These are phyloP conservation scores for Lipomyces chichibuensis DNA, from an alignment of 805 yeast genomes.

Conservation along the genomic window DNA sequence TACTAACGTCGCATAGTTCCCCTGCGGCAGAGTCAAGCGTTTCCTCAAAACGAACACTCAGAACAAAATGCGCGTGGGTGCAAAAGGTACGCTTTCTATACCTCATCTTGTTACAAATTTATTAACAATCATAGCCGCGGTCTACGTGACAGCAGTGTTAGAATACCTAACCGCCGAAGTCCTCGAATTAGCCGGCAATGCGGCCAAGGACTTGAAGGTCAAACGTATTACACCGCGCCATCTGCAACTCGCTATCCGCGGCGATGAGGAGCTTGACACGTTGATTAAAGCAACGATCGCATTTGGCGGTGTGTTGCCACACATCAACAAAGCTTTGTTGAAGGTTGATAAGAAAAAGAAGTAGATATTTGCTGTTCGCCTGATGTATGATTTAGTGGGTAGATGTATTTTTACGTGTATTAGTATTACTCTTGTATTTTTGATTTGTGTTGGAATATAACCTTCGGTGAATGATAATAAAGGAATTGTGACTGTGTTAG, in stretches of 20 bases:
- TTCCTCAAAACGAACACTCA: conserved; percentile 89
- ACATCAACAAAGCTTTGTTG: conserved; percentile 62
- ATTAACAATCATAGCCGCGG: conserved; percentile 61
- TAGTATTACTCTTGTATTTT: conserved; percentile 5
- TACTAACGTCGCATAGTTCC: conserved; percentile 59
- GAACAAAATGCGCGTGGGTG: conserved; percentile 80
- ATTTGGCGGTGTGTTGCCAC: conserved; percentile 97
- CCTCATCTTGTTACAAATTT: neutral
- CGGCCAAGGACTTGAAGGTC: conserved; percentile 94
- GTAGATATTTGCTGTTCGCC: conserved; percentile 6
- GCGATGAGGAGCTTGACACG: conserved; percentile 95
- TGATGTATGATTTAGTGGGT: neutral
- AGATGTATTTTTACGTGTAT: conserved; percentile 1
- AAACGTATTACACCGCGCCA: conserved; percentile 98
- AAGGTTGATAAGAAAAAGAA: conserved; percentile 28
- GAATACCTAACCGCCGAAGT: conserved; percentile 98
- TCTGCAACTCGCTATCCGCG: conserved; percentile 93
- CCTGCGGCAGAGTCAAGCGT: conserved; percentile 98
- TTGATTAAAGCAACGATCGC: conserved; percentile 95
- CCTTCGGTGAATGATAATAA: neutral
- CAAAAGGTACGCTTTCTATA: conserved; percentile 51
- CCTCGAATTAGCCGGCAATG: conserved; percentile 97
- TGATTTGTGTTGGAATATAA: neutral
- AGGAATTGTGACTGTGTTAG: neutral
- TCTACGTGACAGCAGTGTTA: conserved; percentile 92